phyloP scores from a whole-genome alignment of 306 rosid species.

The Casuarina cunninghamiana region DNA sequence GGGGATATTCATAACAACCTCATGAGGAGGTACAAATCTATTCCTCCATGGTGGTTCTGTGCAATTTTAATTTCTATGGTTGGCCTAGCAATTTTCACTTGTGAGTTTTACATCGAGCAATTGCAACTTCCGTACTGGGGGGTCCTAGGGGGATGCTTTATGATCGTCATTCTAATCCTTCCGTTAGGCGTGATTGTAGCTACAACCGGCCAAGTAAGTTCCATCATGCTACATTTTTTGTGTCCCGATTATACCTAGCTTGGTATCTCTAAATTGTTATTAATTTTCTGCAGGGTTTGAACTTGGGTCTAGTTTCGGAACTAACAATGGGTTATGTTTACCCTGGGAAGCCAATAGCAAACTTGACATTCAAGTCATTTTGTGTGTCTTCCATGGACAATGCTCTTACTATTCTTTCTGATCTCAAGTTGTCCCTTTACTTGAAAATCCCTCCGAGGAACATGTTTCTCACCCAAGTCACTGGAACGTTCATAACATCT shows the following conservation, averaged over 20 bases:
- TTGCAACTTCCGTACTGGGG: conserved; percentile 12
- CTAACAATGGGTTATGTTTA: neutral
- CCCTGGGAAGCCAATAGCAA: neutral
- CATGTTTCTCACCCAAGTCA: neutral
- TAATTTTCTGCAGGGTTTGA: neutral
- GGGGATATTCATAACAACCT: conserved; percentile 14
- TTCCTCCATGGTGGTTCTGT: conserved; percentile 15
- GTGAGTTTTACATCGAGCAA: neutral
- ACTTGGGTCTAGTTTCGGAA: neutral
- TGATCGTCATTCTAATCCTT: neutral
- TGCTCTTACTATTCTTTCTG: neutral
- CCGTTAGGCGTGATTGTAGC: neutral
- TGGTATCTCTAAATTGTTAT: no score
- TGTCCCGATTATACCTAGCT: no score
- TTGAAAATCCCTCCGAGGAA: conserved; percentile 14
- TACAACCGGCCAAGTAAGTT: conserved; percentile 5
- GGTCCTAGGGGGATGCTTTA: neutral
- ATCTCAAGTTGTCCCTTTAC: conserved; percentile 5
- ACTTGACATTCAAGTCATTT: neutral
- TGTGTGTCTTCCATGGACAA: neutral
- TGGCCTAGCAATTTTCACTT: neutral
- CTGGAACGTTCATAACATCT: neutral
- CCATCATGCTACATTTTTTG: neutral
- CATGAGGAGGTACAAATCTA: conserved; percentile 12
- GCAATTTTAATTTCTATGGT: neutral